phyloP scores from a whole-genome alignment of 129 eudicot genomes.

The Pseudognaphalium luteoalbum region DNA sequence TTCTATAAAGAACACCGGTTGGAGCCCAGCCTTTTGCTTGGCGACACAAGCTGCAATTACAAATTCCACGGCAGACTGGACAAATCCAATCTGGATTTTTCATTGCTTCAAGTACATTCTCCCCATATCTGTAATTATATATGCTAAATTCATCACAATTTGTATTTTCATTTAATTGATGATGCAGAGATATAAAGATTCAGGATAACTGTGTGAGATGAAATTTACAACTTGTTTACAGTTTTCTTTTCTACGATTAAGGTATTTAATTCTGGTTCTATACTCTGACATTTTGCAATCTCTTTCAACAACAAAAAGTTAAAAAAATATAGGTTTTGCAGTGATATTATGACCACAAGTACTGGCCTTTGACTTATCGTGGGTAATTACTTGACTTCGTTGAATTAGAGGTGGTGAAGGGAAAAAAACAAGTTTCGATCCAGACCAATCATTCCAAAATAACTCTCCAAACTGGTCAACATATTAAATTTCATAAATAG shows the following conservation, averaged over 20 bases:
- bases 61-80: constrained; percentile 93
- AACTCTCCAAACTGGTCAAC: too few species aligned
- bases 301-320: neutral
- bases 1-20: constrained; percentile 67
- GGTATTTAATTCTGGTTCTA: neutral
- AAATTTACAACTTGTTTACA: neutral
- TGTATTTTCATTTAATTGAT: neutral
- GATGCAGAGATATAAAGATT: neutral
- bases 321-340: neutral
- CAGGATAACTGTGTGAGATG: neutral
- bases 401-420: too few species aligned
- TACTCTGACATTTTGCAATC: neutral
- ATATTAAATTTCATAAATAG: too few species aligned
- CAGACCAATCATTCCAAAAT: too few species aligned
- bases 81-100: constrained; percentile 88
- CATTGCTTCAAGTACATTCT: constrained; percentile 83
- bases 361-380: neutral
- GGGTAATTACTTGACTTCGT: neutral
- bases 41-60: constrained; percentile 97
- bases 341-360: neutral
- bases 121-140: constrained; percentile 72
- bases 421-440: too few species aligned
- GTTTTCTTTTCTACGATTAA: neutral
- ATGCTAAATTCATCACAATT: neutral
- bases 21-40: constrained; percentile 96